Base-by-base conservation (phyloP, 73 alveolate genomes). In the Paramecium tetraurelia region DNA sequence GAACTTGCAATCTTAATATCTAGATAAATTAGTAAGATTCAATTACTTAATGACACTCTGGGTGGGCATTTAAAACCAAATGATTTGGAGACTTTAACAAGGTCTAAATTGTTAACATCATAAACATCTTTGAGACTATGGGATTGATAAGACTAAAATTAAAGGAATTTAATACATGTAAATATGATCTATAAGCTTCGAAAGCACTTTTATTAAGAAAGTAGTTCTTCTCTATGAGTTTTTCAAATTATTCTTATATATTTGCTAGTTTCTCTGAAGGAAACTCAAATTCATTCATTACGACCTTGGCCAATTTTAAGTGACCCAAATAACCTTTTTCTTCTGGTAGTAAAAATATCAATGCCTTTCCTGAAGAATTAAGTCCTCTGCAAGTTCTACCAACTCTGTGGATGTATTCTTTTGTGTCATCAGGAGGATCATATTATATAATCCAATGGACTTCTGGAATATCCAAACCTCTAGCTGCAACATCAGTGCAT, bases 381-480 rank as follows among this genome's bases (percentile, higher is more conserved):
- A 99, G 99, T 14, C 99, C 99, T 95, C 99, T 95, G 29, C 99
- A 99, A 1, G 99, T 99, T 71, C 99, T 95, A 41, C 99, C 99
- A 0, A 99, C 99, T 85, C 99, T 93, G 94, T 99, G 99, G 50
- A 99, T 98, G 92, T 99, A 99, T 93, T 99, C 99, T 94, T 94
- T 94, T 22, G 99, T 99, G 85, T 98, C 99, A 98, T 99, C 99
- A n/a, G 99, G 99, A 20, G 99, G 99, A 92, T 99, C 99, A 93
- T 96, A 99, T 96, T 98, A 96, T 83, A 97, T 95, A 68, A 97
- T 98, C 99, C 99, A 97, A 86, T 97, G 99, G n/a, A 89, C 95
- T 16, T 89, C 97, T 69, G 98, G 95, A 89, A 96, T 71, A 96
- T 96, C 98, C 92, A 94, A 76, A 86, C 98, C 99, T 93, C 99